These are phyloP conservation scores for Dactylellina leptospora DNA, from an alignment of 2,329 filamentous ascomycete species.

Conservation along the genomic window DNA sequence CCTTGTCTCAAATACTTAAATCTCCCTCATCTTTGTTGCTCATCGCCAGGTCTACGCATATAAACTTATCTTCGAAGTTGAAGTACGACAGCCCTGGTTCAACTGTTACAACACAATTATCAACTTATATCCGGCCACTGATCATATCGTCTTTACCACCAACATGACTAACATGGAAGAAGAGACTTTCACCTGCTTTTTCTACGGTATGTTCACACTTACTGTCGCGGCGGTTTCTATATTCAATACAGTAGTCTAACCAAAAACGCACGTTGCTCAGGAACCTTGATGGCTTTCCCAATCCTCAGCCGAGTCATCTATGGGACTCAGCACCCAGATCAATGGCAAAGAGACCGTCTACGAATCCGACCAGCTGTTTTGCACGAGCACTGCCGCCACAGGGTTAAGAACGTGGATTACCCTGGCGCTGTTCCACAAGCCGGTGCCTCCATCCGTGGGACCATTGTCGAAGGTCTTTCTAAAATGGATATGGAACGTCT, in stretches of 20 bases:
- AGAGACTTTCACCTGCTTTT: constrained; percentile 68
- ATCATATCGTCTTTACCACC: constrained; percentile 4
- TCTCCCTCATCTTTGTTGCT: not conserved
- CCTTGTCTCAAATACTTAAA: not conserved
- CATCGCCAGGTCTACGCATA: too few species aligned
- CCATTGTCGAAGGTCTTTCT: constrained; percentile 79
- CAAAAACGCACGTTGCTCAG: constrained; percentile 56
- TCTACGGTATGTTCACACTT: constrained; percentile 66
- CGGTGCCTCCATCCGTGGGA: constrained; percentile 73
- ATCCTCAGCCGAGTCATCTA: constrained; percentile 88
- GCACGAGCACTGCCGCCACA: constrained; percentile 74
- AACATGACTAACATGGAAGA: constrained; percentile 58
- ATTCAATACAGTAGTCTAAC: not conserved
- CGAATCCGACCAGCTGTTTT: constrained; percentile 80
- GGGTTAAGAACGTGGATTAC: constrained; percentile 77
- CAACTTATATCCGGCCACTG: not conserved
- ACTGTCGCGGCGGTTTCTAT: not conserved
- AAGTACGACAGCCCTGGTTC: too few species aligned
- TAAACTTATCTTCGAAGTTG: too few species aligned
- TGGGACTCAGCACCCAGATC: constrained; percentile 65
- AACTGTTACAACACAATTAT: not conserved
- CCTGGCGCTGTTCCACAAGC: constrained; percentile 74
- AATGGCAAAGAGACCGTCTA: constrained; percentile 66
- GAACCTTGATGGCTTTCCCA: constrained; percentile 80
- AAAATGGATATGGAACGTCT: constrained; percentile 77